Percentiles rank a stretch among this genome's conserved stretches.
Conservation (phyloP, 2,329 filamentous ascomycete species). For the Hypoxylon sp. region DNA sequence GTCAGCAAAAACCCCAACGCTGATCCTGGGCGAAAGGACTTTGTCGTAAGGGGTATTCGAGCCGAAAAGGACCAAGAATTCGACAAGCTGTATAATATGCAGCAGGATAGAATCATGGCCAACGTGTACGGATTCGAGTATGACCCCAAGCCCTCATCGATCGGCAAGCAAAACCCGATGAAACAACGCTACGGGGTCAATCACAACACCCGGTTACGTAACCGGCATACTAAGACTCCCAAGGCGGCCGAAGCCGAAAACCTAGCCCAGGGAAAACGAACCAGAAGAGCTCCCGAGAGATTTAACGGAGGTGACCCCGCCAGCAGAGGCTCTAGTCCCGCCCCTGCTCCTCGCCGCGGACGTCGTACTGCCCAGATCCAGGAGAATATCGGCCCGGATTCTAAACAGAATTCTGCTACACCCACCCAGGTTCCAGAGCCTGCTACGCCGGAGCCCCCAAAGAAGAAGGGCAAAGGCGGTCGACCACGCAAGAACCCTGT, state of each 20-base stretch:
- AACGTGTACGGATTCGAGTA: constrained; percentile 71
- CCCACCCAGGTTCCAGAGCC: constrained; percentile 31
- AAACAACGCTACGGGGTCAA: constrained; percentile 67
- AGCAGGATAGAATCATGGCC: constrained; percentile 70
- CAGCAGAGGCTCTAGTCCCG: constrained; percentile 66
- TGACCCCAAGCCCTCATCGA: constrained; percentile 67
- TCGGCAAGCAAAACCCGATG: constrained; percentile 69
- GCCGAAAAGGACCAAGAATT: constrained; percentile 54
- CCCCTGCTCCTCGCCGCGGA: constrained; percentile 46
- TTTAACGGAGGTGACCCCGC: constrained; percentile 64
- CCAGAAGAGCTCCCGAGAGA: constrained; percentile 63
- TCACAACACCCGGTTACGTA: constrained; percentile 64
- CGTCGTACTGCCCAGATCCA: constrained; percentile 44
- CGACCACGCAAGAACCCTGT: constrained; percentile 48
- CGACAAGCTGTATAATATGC: constrained; percentile 57
- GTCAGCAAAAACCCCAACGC: constrained; percentile 57
- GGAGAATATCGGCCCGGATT: constrained; percentile 37
- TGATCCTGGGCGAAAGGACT: constrained; percentile 62
- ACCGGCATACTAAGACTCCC: constrained; percentile 67
- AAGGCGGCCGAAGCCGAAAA: constrained; percentile 68
- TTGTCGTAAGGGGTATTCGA: constrained; percentile 66
- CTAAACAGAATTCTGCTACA: constrained; percentile 22
- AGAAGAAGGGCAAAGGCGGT: constrained; percentile 50
- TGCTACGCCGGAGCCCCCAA: constrained; percentile 42
- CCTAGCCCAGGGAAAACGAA: constrained; percentile 64